Evolutionary conservation across 1,284 basidiomycete species (phyloP).

Genomic region (Trichosporon ovoides): DNA sequence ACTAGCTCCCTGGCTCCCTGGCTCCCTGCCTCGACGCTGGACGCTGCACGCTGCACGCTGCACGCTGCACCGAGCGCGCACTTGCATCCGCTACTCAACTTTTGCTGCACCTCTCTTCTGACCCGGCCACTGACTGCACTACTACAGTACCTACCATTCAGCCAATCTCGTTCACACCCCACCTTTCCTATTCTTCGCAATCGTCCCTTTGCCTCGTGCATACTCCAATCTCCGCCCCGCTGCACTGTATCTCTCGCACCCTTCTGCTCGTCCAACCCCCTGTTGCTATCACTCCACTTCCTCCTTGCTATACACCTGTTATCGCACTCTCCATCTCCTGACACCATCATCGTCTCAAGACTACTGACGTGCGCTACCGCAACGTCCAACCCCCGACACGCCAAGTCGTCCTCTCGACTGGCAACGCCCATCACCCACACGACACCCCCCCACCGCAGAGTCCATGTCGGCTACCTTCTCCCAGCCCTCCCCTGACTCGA

Average conservation of each 20-base stretch:
- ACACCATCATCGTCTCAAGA: background rate
- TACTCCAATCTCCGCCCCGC: background rate
- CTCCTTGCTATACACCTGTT: background rate
- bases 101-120: background rate
- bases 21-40: no score
- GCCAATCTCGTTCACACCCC: constrained; percentile 5
- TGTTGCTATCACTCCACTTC: background rate
- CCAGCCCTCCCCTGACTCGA: constrained; percentile 3
- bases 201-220: background rate
- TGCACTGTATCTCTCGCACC: background rate
- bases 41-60: no score
- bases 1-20: background rate
- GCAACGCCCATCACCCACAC: constrained; percentile 1
- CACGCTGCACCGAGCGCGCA: no score
- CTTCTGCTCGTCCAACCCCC: constrained; percentile 1
- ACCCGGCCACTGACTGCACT: background rate
- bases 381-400: background rate
- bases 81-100: background rate
- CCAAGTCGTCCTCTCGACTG: constrained; percentile 6
- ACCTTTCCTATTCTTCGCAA: background rate
- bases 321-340: background rate
- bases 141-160: background rate
- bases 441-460: background rate
- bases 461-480: constrained; percentile 6
- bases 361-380: background rate